Percentiles rank a stretch among this genome's conserved stretches.
Conservation (phyloP, 1,284 basidiomycete species). For the Pisolithus thermaeus region DNA sequence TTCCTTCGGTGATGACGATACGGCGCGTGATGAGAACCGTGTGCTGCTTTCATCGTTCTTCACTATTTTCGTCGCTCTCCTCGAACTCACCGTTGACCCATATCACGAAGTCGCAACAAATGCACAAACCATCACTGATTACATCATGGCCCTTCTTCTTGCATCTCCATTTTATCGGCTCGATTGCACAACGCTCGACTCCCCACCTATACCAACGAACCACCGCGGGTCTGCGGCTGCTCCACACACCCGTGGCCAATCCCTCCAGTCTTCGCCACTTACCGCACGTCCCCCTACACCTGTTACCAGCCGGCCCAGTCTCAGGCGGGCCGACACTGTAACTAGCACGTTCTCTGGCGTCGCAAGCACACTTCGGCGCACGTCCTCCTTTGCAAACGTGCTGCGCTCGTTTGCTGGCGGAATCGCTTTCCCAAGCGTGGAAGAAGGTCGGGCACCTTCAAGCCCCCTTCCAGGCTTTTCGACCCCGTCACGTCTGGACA, state of each 20-base stretch:
- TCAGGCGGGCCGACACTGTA: constrained; percentile 60
- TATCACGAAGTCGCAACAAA: constrained; percentile 89
- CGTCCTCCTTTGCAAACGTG: constrained; percentile 79
- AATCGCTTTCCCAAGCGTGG: constrained; percentile 56
- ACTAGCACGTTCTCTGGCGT: constrained; percentile 53
- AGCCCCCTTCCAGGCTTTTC: constrained; percentile 25
- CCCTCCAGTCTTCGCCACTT: constrained; percentile 41
- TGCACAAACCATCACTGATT: constrained; percentile 90
- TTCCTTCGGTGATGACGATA: constrained; percentile 60
- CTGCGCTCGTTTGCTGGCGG: constrained; percentile 72
- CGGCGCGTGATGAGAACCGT: constrained; percentile 70
- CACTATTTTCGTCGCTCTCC: constrained; percentile 85
- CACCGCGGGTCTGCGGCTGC: constrained; percentile 27
- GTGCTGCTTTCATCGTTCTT: constrained; percentile 87
- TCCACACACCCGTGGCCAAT: constrained; percentile 46
- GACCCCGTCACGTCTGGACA: constrained; percentile 27
- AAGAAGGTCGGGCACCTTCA: constrained; percentile 49
- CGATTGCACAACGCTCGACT: constrained; percentile 56
- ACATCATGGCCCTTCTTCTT: constrained; percentile 83
- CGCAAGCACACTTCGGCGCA: constrained; percentile 67
- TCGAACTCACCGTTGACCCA: constrained; percentile 91
- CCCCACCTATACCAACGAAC: constrained; percentile 37
- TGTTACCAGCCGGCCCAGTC: constrained; percentile 37
- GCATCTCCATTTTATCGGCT: constrained; percentile 82
- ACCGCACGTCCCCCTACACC: constrained; percentile 33